Evolutionary conservation across 306 rosid species (phyloP), one percentile per base, ranked within the genome.

Genomic region (Quercus cerris): DNA sequence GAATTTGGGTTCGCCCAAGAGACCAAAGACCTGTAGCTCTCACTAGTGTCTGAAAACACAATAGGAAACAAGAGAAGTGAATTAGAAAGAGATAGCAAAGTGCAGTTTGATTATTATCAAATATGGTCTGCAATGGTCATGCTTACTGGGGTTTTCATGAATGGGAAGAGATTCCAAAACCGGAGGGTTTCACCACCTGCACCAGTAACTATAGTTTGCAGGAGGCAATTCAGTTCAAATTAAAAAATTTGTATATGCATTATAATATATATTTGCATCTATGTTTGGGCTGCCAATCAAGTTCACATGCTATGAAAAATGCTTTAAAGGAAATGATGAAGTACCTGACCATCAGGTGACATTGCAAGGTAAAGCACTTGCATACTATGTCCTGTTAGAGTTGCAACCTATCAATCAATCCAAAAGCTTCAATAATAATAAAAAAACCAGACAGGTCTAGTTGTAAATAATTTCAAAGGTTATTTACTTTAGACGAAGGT

Each of bases 271-370:
- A 63, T 28, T 28, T 4, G 41, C n/a, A 63, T 27, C 19, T 19
- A 63, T 63, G 20, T 63, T 63, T 28, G 70, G 4, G 63, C 33
- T 7, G 30, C 20, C 20, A 15, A 61, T 38, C 76, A 27, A 3
- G 77, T 56, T 14, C 15, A 28, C 30, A 3, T 13, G 38, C 35
- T 13, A 63, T 63, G 19, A 28, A 9, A 35, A 67, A 31, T 33
- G 72, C 72, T 33, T 35, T 55, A 8, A 56, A 69, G 41, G 79
- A 70, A 8, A 67, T 18, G 25, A 31, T 52, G 58, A 25, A 52
- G 20, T 93, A 94, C 97, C 95, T 93, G 98, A 23, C 99, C 98
- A 72, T 95, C 98, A 3, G 99, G 98, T 72, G 99, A 95, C 89
- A 85, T 89, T 86, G 99, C 99, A 68, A 95, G 94, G 89, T 95